Evolutionary conservation across 805 yeast genomes (phyloP), one percentile per base, ranked within the genome.

Genomic region (Yarrowia sp.): DNA sequence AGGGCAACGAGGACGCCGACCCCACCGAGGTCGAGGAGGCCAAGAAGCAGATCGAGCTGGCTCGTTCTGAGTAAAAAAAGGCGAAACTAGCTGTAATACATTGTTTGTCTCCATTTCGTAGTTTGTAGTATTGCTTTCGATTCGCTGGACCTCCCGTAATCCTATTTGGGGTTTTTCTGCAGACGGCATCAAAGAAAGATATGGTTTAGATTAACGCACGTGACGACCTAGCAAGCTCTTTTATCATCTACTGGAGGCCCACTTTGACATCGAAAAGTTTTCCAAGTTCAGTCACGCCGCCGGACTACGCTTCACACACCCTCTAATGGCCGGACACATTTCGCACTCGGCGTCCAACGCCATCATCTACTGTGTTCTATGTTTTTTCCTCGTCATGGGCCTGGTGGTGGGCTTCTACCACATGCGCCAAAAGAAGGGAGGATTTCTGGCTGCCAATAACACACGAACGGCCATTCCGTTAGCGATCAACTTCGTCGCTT

Each of bases 401-500:
- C 75, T 85, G 1, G 80, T 74, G 4, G 81, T 87, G n/a, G 96
- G 97, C 0, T 89, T 83, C 79, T 83, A 77, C 70, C 82, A 82
- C 40, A 40, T 52, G 40, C 47, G 60, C 15, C 80, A 83, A 65
- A 80, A 83, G 53, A 79, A 81, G 52, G 64, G 64, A 3, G 83
- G 86, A 6, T 93, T 90, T 74, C 78, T 92, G 67, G 83, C 92
- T 1, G 87, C 93, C 2, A 91, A 92, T 78, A 88, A 95, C 12
- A 86, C 97, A 0, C 92, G 91, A 73, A 30, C 53, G 72, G 79
- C 79, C 42, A 49, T 91, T n/a, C 97, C 97, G 0, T 79, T 93
- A 72, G 90, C 97, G 1, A 81, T 93, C 69, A 93, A 93, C 77
- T 93, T 93, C 76, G 86, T 93, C 68, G 98, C 98, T 67, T 87